Evolutionary conservation across 352 stramenopile genomes (phyloP), one percentile per base, ranked within the genome.

Genomic region (Globisporangium canariense): DNA sequence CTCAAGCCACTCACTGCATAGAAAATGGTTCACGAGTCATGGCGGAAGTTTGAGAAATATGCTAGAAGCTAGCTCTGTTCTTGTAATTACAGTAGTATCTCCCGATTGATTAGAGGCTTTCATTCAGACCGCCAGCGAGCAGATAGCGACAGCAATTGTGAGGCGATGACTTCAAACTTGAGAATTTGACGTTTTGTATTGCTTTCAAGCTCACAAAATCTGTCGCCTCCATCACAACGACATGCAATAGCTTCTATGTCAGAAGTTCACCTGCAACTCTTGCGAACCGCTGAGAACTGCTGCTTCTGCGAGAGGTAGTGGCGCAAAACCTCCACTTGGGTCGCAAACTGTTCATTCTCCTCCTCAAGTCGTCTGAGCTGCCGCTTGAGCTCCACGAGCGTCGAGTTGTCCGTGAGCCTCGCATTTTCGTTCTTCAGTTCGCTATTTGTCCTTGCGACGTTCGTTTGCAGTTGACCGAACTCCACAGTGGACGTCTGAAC

Each of bases 341-440:
- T 30, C 3, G 45, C 49, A 40, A 90, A 65, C 30, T 70, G 53
- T 30, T 64, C 67, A 49, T 79, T 89, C 53, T 91, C 82, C 13
- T 72, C 47, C 14, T 67, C 60, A 10, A 91, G 66, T 4, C 66
- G 63, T 8, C 61, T 65, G 16, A 90, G 58, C 64, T 86, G 78
- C 4, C 58, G 70, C 50, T 82, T 83, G 16, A 83, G 64, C 38
- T 69, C 58, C 7, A 75, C 49, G 22, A 91, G 63, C n/a, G 43
- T 65, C 2, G 73, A 73, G 22, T 73, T 73, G 60, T 84, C 69
- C 1, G 68, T 75, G n/a, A 83, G 50, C 41, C 67, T 67, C 18
- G 62, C 71, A 14, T 75, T 69, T 2, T 68, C 58, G 7, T 25
- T 22, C 56, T 70, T 72, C 52, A 86, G 4, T 13, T 61, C 66